Evolutionary conservation across 257 asterid genomes (phyloP).

Genomic region (Solanum dulcamara): DNA sequence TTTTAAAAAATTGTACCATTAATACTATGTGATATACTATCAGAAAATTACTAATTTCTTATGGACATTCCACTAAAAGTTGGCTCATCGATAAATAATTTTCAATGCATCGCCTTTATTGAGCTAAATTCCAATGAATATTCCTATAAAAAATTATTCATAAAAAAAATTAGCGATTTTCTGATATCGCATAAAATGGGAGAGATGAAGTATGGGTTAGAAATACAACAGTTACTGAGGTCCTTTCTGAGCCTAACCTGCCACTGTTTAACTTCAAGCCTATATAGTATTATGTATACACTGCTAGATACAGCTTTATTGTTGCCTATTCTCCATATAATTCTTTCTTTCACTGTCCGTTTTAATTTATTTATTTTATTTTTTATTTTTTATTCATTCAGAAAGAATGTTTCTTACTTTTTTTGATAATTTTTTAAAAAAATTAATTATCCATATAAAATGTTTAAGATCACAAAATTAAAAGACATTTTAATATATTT

Average conservation of each 20-base stretch:
- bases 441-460: fast-evolving
- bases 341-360: not conserved
- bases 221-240: not conserved
- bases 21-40: not conserved
- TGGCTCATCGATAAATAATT: not conserved
- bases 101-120: fast-evolving
- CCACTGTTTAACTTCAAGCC: not conserved
- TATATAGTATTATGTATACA: not conserved
- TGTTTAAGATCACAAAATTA: not conserved
- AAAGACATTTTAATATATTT: fast-evolving
- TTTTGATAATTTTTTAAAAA: not conserved
- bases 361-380: fast-evolving
- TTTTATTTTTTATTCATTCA: too few species aligned
- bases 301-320: not conserved
- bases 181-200: not conserved
- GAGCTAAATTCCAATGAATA: not conserved
- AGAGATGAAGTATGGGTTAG: not conserved
- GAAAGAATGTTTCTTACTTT: too few species aligned
- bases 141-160: not conserved
- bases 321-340: not conserved
- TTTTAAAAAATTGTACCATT: not conserved
- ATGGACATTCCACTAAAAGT: not conserved
- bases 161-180: not conserved
- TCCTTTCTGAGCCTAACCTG: not conserved
- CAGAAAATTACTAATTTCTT: not conserved